These are phyloP conservation scores for Adansonia digitata DNA, from an alignment of 345 rosid genomes.

Conservation along the genomic window DNA sequence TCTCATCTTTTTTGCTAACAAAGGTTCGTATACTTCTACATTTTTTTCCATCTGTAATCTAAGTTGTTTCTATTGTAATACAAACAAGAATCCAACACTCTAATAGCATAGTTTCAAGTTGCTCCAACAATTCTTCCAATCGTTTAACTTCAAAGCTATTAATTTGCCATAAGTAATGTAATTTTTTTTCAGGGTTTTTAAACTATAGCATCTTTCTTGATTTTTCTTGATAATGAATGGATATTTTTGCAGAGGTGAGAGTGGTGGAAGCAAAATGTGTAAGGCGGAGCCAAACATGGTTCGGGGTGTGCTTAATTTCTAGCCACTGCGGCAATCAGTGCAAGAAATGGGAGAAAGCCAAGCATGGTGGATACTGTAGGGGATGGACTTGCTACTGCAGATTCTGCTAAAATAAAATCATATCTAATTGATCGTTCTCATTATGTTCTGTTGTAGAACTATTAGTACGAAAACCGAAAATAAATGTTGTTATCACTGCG, in stretches of 20 bases:
- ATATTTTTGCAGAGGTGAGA: constrained; percentile 20
- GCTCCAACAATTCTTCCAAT: no score
- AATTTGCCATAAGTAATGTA: background rate
- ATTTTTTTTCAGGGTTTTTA: background rate
- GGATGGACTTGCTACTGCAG: constrained; percentile 24
- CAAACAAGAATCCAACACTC: no score
- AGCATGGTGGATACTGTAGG: constrained; percentile 16
- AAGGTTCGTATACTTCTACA: background rate
- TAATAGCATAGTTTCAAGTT: no score
- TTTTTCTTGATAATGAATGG: no score
- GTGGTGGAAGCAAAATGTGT: constrained; percentile 20
- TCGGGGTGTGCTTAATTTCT: constrained; percentile 8
- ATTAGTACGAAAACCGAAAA: constrained; percentile 14
- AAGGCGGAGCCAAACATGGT: constrained; percentile 22
- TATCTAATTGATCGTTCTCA: background rate
- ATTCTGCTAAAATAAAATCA: constrained; percentile 14
- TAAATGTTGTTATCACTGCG: constrained; percentile 30
- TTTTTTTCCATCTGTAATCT: no score
- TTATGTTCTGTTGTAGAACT: background rate
- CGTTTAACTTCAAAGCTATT: no score
- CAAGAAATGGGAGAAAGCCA: constrained; percentile 5
- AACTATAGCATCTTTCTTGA: background rate
- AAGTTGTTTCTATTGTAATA: no score
- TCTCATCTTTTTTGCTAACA: background rate
- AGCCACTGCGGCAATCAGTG: constrained; percentile 18